A percentile compares a stretch with the other conserved stretches of the same genome.
Evolutionary conservation across 495 filamentous ascomycete genomes (phyloP).

Genomic region (Aspergillus conjunctus): DNA sequence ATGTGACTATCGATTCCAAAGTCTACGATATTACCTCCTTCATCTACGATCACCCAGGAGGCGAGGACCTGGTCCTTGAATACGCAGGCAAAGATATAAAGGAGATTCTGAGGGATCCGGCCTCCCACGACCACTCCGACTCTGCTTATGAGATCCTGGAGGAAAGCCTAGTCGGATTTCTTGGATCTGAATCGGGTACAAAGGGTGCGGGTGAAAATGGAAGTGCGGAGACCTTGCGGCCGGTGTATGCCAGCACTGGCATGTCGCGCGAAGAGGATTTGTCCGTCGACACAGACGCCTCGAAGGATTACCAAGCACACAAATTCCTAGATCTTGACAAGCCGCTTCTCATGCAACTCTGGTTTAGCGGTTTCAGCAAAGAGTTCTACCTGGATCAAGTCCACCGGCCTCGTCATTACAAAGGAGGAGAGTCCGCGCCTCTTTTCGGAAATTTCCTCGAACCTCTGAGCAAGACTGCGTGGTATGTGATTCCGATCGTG

Average conservation of each 20-base stretch:
- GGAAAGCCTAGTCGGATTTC: conserved; percentile 78
- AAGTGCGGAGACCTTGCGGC: conserved; percentile 43
- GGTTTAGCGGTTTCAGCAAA: conserved; percentile 83
- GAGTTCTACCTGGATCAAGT: conserved; percentile 96
- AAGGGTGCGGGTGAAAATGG: conserved; percentile 35
- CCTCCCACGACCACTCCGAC: conserved; percentile 83
- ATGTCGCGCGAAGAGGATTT: conserved; percentile 86
- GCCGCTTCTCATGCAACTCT: conserved; percentile 87
- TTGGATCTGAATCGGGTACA: conserved; percentile 45
- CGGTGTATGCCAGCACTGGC: conserved; percentile 73
- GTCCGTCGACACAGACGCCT: conserved; percentile 77
- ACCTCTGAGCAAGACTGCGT: conserved; percentile 88
- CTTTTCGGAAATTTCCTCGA: conserved; percentile 98
- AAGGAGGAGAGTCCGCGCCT: conserved; percentile 85
- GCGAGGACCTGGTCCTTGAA: conserved; percentile 82
- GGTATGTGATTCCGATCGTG: conserved; percentile 82
- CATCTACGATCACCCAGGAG: conserved; percentile 85
- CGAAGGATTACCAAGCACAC: conserved; percentile 76
- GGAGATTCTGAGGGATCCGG: conserved; percentile 79
- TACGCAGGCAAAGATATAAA: conserved; percentile 87
- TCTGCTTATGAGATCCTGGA: conserved; percentile 92
- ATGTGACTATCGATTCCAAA: conserved; percentile 83
- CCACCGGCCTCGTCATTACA: conserved; percentile 93
- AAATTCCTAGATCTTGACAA: conserved; percentile 90
- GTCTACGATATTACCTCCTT: conserved; percentile 96